phyloP scores from a whole-genome alignment of 2,329 filamentous ascomycete genomes.

The Xylaria multiplex region DNA sequence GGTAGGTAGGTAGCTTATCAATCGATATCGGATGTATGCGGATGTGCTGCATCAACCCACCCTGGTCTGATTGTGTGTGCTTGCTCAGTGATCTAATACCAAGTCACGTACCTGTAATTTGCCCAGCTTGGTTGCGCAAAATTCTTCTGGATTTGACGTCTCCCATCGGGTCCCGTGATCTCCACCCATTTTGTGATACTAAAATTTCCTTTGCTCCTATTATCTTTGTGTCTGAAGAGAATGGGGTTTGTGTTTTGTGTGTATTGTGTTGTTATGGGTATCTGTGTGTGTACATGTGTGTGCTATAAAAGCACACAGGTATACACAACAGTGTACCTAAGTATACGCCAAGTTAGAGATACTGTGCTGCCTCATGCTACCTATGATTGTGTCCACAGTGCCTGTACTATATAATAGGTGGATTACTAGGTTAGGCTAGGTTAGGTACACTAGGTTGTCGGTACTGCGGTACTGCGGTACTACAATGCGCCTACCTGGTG shows the following conservation, averaged over 20 bases:
- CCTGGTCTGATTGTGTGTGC: slow-evolving; percentile 28
- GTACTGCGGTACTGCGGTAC: not conserved
- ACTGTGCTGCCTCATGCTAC: no score
- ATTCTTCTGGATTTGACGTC: slow-evolving; percentile 6
- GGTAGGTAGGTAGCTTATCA: slow-evolving; percentile 21
- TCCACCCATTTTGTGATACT: slow-evolving; percentile 23
- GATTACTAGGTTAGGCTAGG: no score
- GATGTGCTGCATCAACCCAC: slow-evolving; percentile 29
- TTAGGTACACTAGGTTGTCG: not conserved
- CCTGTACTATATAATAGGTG: no score
- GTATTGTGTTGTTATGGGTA: no score
- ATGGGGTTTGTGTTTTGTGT: no score
- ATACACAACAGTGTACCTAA: no score
- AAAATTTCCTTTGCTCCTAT: not conserved
- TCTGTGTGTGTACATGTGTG: no score
- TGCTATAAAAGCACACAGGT: not conserved
- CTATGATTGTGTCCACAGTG: no score
- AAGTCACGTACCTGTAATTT: slow-evolving; percentile 17
- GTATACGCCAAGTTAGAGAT: no score
- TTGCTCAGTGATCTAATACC: slow-evolving; percentile 17
- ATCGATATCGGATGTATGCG: slow-evolving; percentile 26
- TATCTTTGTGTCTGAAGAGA: slow-evolving; percentile 2
- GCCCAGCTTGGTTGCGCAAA: slow-evolving; percentile 17
- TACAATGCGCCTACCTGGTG: not conserved
- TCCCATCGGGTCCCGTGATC: slow-evolving; percentile 16